Conservation (phyloP, 1,284 basidiomycete genomes). For the Fomitiporia mediterranea region DNA sequence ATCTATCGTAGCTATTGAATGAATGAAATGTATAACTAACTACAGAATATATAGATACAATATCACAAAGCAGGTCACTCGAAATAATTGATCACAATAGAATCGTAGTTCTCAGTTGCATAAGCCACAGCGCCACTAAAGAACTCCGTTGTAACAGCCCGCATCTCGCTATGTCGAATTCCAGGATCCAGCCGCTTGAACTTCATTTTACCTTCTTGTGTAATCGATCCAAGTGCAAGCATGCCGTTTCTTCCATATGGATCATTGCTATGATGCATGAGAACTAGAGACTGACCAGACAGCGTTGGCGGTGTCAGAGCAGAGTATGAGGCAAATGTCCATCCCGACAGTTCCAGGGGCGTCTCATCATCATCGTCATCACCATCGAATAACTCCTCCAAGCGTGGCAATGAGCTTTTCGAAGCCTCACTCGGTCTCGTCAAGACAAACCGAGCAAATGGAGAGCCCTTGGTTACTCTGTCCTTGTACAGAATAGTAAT, state of each 20-base stretch:
- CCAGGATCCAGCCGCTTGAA: constrained; percentile 1
- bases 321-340: not conserved
- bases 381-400: not conserved
- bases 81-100: constrained; percentile 2
- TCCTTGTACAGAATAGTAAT: not conserved
- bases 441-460: constrained; percentile 1
- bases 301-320: not conserved
- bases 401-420: not conserved
- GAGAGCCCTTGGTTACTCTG: not conserved
- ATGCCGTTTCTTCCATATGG: not conserved
- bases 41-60: not conserved
- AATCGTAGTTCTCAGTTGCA: constrained; percentile 6
- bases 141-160: not conserved
- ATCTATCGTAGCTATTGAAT: too few species aligned
- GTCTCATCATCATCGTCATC: not conserved
- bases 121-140: constrained; percentile 4
- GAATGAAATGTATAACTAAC: too few species aligned
- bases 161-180: not conserved
- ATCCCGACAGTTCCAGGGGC: not conserved
- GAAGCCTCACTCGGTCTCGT: not conserved
- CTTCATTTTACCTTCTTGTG: not conserved
- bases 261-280: not conserved
- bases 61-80: not conserved
- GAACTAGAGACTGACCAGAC: not conserved
- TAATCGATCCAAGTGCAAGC: not conserved